phyloP scores from a whole-genome alignment of 2,329 filamentous ascomycete genomes.

The Trichoderma koningiopsis region DNA sequence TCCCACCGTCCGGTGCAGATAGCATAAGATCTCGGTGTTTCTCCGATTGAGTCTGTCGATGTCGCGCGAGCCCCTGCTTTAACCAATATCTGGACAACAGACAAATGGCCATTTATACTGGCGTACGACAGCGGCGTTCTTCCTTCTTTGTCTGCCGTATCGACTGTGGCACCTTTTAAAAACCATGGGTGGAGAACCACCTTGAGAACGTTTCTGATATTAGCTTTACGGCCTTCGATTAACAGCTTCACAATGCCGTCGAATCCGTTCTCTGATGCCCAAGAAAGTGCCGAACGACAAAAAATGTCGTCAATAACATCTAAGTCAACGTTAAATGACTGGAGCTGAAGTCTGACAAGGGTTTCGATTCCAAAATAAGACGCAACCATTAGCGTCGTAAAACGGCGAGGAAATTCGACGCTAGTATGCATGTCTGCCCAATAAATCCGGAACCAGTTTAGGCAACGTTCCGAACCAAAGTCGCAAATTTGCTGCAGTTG shows the following conservation, averaged over 20 bases:
- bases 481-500: background rate
- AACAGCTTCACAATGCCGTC: background rate
- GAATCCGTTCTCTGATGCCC: background rate
- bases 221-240: background rate
- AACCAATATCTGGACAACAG: background rate
- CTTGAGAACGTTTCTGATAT: background rate
- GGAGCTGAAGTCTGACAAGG: background rate
- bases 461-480: rapidly evolving
- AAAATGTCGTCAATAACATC: background rate
- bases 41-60: background rate
- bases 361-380: background rate
- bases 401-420: rapidly evolving
- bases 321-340: background rate
- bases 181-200: background rate
- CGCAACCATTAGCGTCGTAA: background rate
- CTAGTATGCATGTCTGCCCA: background rate
- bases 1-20: background rate
- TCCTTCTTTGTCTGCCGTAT: background rate
- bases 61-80: background rate
- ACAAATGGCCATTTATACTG: background rate
- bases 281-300: background rate
- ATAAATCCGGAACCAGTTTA: background rate
- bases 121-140: background rate
- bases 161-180: background rate
- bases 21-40: background rate